Evolutionary conservation across 495 filamentous ascomycete species (phyloP), one percentile per base, ranked within the genome.

Genomic region (Delitschia confertaspora): DNA sequence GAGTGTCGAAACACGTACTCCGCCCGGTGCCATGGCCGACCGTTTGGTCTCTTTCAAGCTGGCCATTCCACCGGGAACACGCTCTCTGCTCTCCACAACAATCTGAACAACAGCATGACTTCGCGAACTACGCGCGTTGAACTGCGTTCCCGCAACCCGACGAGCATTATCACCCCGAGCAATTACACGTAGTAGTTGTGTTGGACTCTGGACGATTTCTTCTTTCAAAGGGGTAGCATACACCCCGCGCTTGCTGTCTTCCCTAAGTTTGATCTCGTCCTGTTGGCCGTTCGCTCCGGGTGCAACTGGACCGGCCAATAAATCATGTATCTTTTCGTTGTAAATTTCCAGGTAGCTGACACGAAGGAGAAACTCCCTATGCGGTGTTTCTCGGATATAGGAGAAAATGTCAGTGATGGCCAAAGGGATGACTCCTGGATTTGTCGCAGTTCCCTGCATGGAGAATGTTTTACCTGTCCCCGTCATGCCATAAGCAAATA

Each of bases 321-420:
- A 73, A 63, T 98, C 91, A 57, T 96, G 82, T 25, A 98, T 96
- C 66, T 77, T 91, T 61, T 98, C 91, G 58, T 98, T 98, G 67
- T 98, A 98, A 33, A 98, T 98, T 64, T 98, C 91, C 33, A 98
- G 68, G 60, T 96, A 98, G 70, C 91, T 96, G 55, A 98, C 93
- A 40, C 91, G 83, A 38, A 98, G 77, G 35, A 98, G 68, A 53
- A 96, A 98, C 56, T 98, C 91, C 44, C 93, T 72, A 37, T 87
- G 83, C 0, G 91, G 93, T 6, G 89, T 98, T 66, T 98, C 91
- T 31, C 91, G 79, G 56, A 98, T 98, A 63, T 89, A 98, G 0
- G 93, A 95, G 62, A 98, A 98, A 23, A 98, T 98, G 57, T 98
- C 91, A 35, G 88, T 95, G 54, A 98, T 95, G 39, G 91, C 91